Conservation (phyloP, 441 rosid genomes). For the Aleurites moluccanus region DNA sequence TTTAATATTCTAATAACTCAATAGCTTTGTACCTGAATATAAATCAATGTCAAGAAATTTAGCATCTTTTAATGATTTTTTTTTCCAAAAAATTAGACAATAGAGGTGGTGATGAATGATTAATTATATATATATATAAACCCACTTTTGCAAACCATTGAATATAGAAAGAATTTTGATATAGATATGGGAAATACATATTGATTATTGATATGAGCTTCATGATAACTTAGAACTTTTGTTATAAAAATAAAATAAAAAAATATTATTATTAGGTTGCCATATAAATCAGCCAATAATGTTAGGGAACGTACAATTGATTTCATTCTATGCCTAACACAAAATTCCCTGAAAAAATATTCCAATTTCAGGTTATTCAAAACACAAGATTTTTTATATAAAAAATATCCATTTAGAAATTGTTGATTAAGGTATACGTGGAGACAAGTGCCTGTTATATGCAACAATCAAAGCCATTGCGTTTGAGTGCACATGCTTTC, state of each 20-base stretch:
- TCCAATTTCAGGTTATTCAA: neutral
- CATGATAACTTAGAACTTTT: neutral
- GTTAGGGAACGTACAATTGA: neutral
- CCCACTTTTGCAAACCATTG: no score
- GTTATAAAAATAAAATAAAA: neutral
- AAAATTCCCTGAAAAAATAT: neutral
- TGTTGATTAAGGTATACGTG: neutral
- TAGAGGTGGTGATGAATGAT: no score
- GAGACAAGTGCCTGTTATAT: constrained; percentile 15
- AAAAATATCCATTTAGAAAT: no score
- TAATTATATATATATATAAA: no score
- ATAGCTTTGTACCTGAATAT: no score
- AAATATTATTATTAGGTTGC: neutral
- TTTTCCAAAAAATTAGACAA: no score
- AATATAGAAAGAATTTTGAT: no score
- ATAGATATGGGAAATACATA: no score
- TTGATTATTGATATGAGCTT: neutral
- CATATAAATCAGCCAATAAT: neutral
- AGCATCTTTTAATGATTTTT: no score
- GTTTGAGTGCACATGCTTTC: constrained; percentile 26
- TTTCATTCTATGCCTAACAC: neutral
- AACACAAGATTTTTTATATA: no score
- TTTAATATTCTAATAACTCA: no score
- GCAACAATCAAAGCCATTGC: neutral
- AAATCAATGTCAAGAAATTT: no score